Conservation (phyloP, 2,329 filamentous ascomycete genomes). For the Xylariaceae sp. region DNA sequence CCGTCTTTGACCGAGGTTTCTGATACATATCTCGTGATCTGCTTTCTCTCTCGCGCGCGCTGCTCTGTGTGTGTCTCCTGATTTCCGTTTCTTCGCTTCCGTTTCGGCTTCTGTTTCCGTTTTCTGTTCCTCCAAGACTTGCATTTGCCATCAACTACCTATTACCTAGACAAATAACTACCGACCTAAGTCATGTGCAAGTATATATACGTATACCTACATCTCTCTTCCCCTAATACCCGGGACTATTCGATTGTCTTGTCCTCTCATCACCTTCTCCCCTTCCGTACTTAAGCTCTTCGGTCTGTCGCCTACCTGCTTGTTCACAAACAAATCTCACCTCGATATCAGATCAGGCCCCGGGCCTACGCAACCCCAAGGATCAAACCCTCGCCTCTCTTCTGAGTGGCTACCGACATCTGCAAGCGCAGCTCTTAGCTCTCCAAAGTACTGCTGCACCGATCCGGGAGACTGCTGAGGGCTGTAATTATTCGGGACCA, state of each 20-base stretch:
- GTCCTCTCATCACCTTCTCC: not conserved
- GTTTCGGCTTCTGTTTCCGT: not conserved
- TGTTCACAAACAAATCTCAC: slow-evolving; percentile 8
- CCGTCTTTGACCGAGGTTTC: not conserved
- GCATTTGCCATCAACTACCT: not conserved
- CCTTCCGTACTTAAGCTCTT: not conserved
- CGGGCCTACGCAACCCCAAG: not conserved
- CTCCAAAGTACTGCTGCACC: slow-evolving; percentile 14
- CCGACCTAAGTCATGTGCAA: not conserved
- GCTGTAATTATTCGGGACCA: not conserved
- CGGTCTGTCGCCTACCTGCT: slow-evolving; percentile 10
- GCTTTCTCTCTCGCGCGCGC: not conserved
- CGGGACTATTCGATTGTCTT: not conserved
- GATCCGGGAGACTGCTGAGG: slow-evolving; percentile 9
- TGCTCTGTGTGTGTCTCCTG: not conserved
- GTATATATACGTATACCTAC: not conserved
- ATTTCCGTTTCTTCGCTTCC: not conserved
- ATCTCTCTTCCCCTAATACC: not conserved
- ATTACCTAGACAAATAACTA: too few relatives aligned
- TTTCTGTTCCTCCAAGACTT: not conserved
- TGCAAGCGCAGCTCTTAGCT: slow-evolving; percentile 8
- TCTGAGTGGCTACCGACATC: slow-evolving; percentile 17
- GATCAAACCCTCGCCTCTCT: not conserved
- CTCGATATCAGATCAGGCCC: slow-evolving; percentile 15
- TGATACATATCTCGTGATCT: not conserved